Percentiles rank a stretch among this genome's conserved stretches.
These are phyloP conservation scores for Musa balbisiana DNA, from an alignment of 202 grass and related monocot species.

Conservation along the genomic window DNA sequence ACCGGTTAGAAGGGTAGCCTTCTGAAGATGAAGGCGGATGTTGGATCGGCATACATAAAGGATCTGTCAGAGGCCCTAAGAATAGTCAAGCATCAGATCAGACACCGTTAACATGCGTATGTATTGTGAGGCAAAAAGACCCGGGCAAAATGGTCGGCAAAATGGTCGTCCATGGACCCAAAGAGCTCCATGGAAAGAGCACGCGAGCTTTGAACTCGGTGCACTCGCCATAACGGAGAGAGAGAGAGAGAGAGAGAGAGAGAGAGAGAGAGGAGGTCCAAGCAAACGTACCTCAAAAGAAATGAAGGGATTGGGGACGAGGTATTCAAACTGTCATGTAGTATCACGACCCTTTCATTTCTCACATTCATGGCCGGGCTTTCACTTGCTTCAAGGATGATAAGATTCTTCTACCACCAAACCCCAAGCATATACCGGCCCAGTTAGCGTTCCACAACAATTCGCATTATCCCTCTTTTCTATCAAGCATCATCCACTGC, in stretches of 20 bases:
- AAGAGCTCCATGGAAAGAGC: neutral
- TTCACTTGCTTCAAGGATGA: slow-evolving; percentile 12
- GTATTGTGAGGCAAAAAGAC: too few relatives aligned
- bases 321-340: neutral
- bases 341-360: neutral
- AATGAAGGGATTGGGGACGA: neutral
- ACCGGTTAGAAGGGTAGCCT: too few relatives aligned
- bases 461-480: neutral
- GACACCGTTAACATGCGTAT: too few relatives aligned
- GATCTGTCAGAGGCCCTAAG: too few relatives aligned
- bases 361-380: neutral
- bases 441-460: neutral
- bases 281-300: slow-evolving; percentile 7
- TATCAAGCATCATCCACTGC: neutral
- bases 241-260: neutral
- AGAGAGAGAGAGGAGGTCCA: neutral
- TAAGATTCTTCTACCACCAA: slow-evolving; percentile 2
- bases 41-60: too few relatives aligned
- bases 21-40: too few relatives aligned
- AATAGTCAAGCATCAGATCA: too few relatives aligned
- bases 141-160: neutral
- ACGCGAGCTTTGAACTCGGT: neutral
- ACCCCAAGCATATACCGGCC: slow-evolving; percentile 4
- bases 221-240: too few relatives aligned
- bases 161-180: slow-evolving; percentile 10